Base-by-base conservation (phyloP, 2,329 filamentous ascomycete genomes). In the Lasiodiplodia theobromae region DNA sequence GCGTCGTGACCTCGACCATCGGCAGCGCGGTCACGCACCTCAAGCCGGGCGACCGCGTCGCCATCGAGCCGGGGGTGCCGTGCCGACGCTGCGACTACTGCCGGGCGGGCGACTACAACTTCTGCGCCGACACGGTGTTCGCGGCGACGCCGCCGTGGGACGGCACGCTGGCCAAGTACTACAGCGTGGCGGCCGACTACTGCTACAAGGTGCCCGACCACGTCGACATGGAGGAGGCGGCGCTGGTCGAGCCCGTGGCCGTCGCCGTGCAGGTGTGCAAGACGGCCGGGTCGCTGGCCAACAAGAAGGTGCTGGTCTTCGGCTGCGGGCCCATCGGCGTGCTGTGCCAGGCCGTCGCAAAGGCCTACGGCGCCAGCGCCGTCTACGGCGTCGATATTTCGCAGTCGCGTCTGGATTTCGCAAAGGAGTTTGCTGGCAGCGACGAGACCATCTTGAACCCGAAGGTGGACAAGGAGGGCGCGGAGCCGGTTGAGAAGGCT, bases 181-280 rank as follows among this genome's bases (percentile, higher is more conserved):
- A 74, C 65, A 68, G 58, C 23, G 67, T 75, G 1, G 70, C 73
- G 10, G 71, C 68, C 8, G 74, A 76, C 31, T 76, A 71, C 51
- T 77, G 74, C 51, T 76, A 73, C 67, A 73, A 72, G 65, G 70
- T 77, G 14, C 74, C 74, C 4, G 69, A 71, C n/a, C 69, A 72
- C 54, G 71, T 76, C 31, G 66, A 70, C 40, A 65, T 75, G 51
- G 71, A 75, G 67, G 71, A 76, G 54, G 74, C 71, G 12, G 74
- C 74, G 3, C 60, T 76, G 68, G 71, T 76, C 4, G 75, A 76
- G 52, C 75, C 75, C 7, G 68, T 76, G 11, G 71, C 71, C 0
- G 73, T 76, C 14, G 75, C 74, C 12, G 74, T 76, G 14, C 73
- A 75, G 57, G 67, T 72, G 6, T 72, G 71, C 64, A 73, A 71